Conservation (phyloP, 495 filamentous ascomycete species). For the Aspergillus carlsbadensis region DNA sequence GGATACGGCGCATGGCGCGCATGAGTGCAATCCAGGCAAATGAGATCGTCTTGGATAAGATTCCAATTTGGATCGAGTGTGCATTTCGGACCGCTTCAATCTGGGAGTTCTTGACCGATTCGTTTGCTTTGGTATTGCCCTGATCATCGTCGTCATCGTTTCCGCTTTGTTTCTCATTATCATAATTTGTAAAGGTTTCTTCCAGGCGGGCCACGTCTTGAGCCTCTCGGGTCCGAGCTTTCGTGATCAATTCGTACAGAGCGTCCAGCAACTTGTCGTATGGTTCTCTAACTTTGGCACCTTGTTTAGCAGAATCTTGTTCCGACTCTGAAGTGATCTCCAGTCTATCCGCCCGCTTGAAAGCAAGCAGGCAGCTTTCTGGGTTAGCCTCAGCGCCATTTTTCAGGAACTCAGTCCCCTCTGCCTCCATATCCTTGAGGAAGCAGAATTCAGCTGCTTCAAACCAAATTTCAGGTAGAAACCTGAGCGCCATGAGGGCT, state of each 20-base stretch:
- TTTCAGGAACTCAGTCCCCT: constrained; percentile 74
- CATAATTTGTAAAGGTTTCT: constrained; percentile 46
- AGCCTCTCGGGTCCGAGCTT: constrained; percentile 69
- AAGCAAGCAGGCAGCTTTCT: constrained; percentile 84
- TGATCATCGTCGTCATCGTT: constrained; percentile 66
- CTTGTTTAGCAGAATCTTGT: constrained; percentile 66
- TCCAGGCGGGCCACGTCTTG: constrained; percentile 71
- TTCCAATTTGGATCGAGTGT: constrained; percentile 65
- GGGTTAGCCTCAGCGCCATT: constrained; percentile 87
- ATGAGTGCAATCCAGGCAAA: constrained; percentile 94
- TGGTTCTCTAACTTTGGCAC: constrained; percentile 72
- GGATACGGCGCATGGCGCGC: constrained; percentile 87
- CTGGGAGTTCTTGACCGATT: constrained; percentile 58
- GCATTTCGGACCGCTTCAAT: constrained; percentile 70
- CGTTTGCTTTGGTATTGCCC: constrained; percentile 52
- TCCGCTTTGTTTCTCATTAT: constrained; percentile 44
- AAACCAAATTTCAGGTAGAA: constrained; percentile 94
- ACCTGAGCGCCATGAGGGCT: constrained; percentile 87
- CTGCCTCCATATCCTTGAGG: constrained; percentile 64
- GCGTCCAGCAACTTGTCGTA: constrained; percentile 81
- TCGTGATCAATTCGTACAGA: constrained; percentile 75
- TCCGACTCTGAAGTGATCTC: constrained; percentile 70
- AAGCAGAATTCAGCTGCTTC: constrained; percentile 94
- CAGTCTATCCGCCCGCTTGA: constrained; percentile 83
- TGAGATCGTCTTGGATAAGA: constrained; percentile 76